Percentiles rank a stretch among this genome's conserved stretches.
Evolutionary conservation across 2,329 filamentous ascomycete genomes (phyloP).

Genomic region (Aureobasidium sp.): DNA sequence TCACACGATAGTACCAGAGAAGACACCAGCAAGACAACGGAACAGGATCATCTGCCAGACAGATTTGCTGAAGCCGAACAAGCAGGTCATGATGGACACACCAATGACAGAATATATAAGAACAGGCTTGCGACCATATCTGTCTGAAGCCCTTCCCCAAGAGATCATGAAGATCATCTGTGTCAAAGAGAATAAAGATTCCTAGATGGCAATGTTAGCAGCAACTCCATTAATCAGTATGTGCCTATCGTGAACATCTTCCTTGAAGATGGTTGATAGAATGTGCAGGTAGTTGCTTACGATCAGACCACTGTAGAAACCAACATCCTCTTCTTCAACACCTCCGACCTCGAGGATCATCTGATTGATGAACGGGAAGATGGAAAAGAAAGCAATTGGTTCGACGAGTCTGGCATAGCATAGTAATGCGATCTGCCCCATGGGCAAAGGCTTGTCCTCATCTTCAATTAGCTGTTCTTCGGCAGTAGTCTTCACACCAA

Average conservation of each 20-base stretch:
- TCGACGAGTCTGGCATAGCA: slow-evolving; percentile 69
- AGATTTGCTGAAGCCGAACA: slow-evolving; percentile 61
- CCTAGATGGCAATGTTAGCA: slow-evolving; percentile 20
- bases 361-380: slow-evolving; percentile 72
- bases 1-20: slow-evolving; percentile 61
- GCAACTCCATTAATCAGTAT: too few relatives aligned
- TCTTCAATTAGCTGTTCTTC: slow-evolving; percentile 20
- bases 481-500: background rate
- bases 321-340: slow-evolving; percentile 59
- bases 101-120: slow-evolving; percentile 62
- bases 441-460: slow-evolving; percentile 49
- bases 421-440: slow-evolving; percentile 61
- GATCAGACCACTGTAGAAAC: slow-evolving; percentile 73
- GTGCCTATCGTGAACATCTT: too few relatives aligned
- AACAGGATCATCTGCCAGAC: slow-evolving; percentile 71
- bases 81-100: slow-evolving; percentile 50
- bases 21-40: slow-evolving; percentile 64
- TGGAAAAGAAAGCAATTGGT: slow-evolving; percentile 75
- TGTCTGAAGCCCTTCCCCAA: slow-evolving; percentile 64
- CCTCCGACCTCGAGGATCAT: slow-evolving; percentile 65
- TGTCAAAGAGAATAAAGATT: slow-evolving; percentile 62
- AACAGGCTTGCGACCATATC: slow-evolving; percentile 64
- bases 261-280: too few relatives aligned
- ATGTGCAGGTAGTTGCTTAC: background rate
- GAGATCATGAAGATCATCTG: slow-evolving; percentile 72